These are phyloP conservation scores for Lanzia echinophila DNA, from an alignment of 2,329 filamentous ascomycete genomes.

Conservation along the genomic window DNA sequence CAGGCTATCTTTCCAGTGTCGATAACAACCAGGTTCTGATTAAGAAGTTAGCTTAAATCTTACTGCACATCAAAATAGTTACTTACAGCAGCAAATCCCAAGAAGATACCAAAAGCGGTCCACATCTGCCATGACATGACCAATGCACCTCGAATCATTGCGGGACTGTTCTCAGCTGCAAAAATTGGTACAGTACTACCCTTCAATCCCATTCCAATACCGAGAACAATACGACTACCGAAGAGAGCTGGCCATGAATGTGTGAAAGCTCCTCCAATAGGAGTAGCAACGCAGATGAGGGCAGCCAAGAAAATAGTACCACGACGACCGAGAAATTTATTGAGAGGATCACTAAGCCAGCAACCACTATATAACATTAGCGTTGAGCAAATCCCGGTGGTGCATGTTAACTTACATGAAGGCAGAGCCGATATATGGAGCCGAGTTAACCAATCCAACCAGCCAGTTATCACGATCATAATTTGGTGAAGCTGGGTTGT, in stretches of 20 bases:
- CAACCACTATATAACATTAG: conserved; percentile 46
- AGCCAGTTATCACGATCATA: conserved; percentile 36
- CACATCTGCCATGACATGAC: conserved; percentile 82
- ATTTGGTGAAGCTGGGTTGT: conserved; percentile 4
- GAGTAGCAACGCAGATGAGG: conserved; percentile 46
- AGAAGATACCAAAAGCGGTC: conserved; percentile 55
- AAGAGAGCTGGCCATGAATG: conserved; percentile 54
- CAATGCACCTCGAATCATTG: conserved; percentile 49
- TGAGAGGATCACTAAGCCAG: conserved; percentile 61
- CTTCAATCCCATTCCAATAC: conserved; percentile 55
- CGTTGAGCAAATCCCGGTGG: conserved; percentile 6
- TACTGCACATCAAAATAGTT: too few relatives aligned
- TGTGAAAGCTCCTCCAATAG: conserved; percentile 51
- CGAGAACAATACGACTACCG: conserved; percentile 47
- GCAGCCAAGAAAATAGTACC: conserved; percentile 71
- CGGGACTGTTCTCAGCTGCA: conserved; percentile 48
- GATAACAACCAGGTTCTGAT: conserved; percentile 36
- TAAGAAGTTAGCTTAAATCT: not conserved
- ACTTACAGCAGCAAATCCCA: conserved; percentile 31
- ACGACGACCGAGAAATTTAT: conserved; percentile 56
- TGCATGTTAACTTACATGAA: conserved; percentile 30
- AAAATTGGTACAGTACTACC: conserved; percentile 43
- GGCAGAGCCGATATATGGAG: conserved; percentile 43
- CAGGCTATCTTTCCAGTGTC: conserved; percentile 52
- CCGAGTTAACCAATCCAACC: conserved; percentile 52